Evolutionary conservation across 2,329 filamentous ascomycete genomes (phyloP).

Genomic region (Diplocarpon mali): DNA sequence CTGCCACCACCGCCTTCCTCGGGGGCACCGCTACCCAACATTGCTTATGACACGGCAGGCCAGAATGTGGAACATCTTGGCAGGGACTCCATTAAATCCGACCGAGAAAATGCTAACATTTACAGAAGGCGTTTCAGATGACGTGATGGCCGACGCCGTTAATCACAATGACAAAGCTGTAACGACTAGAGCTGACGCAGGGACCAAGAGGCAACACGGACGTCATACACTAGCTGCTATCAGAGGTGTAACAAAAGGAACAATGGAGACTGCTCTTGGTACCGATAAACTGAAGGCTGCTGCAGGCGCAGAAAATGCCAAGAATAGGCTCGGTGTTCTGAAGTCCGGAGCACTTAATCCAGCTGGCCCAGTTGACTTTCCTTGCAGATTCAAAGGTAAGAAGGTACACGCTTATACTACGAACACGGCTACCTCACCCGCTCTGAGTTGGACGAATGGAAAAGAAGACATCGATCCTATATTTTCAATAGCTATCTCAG

Average conservation of each 20-base stretch:
- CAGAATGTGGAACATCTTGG: conserved; percentile 41
- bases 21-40: conserved; percentile 29
- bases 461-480: conserved; percentile 43
- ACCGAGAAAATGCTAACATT: conserved; percentile 8
- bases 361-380: conserved; percentile 67
- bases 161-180: conserved; percentile 31
- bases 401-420: conserved; percentile 64
- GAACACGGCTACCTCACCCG: conserved; percentile 54
- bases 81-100: conserved; percentile 31
- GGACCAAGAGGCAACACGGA: conserved; percentile 22
- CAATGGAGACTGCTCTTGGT: conserved; percentile 60
- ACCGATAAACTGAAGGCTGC: conserved; percentile 58
- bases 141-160: conserved; percentile 25
- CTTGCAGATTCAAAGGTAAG: conserved; percentile 56
- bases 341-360: conserved; percentile 33
- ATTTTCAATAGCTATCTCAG: conserved; percentile 60
- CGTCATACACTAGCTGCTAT: conserved; percentile 44
- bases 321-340: conserved; percentile 61
- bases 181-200: conserved; percentile 12
- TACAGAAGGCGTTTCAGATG: conserved; percentile 20
- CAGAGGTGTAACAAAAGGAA: conserved; percentile 49
- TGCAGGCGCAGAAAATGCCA: conserved; percentile 47
- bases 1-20: conserved; percentile 52
- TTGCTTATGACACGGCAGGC: conserved; percentile 34
- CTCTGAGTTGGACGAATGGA: conserved; percentile 39